phyloP scores from a whole-genome alignment of 805 yeast species.

The Teunomyces kruisii region DNA sequence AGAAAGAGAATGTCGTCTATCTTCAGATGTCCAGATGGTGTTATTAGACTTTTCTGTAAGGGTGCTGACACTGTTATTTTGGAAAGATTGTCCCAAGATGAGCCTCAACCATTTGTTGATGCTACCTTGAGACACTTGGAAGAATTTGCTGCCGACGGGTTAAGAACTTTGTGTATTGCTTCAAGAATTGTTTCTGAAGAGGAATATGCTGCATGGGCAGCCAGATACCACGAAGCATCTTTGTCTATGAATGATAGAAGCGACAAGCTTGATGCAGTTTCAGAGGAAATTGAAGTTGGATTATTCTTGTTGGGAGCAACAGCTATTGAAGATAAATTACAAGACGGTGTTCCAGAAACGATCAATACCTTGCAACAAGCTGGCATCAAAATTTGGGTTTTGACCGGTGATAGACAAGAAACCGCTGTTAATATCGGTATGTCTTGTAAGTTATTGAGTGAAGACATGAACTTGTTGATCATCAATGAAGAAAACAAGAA shows the following conservation, averaged over 20 bases:
- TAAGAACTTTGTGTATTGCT: slow-evolving; percentile 92
- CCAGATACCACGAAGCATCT: slow-evolving; percentile 71
- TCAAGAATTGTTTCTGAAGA: slow-evolving; percentile 73
- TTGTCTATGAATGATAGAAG: slow-evolving; percentile 76
- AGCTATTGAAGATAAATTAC: slow-evolving; percentile 96
- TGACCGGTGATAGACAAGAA: slow-evolving; percentile 98
- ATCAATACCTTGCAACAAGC: slow-evolving; percentile 94
- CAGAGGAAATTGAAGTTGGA: slow-evolving; percentile 81
- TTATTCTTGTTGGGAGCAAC: slow-evolving; percentile 90
- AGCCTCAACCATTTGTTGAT: slow-evolving; percentile 72
- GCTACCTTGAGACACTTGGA: slow-evolving; percentile 85
- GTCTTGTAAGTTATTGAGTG: slow-evolving; percentile 92
- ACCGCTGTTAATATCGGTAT: slow-evolving; percentile 98
- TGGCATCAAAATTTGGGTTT: slow-evolving; percentile 95
- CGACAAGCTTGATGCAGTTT: slow-evolving; percentile 79
- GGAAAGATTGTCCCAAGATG: slow-evolving; percentile 68
- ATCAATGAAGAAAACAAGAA: slow-evolving; percentile 83
- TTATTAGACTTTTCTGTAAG: slow-evolving; percentile 83
- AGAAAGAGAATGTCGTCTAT: slow-evolving; percentile 97
- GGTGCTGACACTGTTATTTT: slow-evolving; percentile 98
- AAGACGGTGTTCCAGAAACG: slow-evolving; percentile 98
- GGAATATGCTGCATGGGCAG: slow-evolving; percentile 74
- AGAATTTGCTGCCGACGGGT: slow-evolving; percentile 95
- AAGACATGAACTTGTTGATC: slow-evolving; percentile 90
- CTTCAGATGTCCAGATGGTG: slow-evolving; percentile 91